Conservation (phyloP, 2,329 filamentous ascomycete species). For the Fusarium gaditjirri region DNA sequence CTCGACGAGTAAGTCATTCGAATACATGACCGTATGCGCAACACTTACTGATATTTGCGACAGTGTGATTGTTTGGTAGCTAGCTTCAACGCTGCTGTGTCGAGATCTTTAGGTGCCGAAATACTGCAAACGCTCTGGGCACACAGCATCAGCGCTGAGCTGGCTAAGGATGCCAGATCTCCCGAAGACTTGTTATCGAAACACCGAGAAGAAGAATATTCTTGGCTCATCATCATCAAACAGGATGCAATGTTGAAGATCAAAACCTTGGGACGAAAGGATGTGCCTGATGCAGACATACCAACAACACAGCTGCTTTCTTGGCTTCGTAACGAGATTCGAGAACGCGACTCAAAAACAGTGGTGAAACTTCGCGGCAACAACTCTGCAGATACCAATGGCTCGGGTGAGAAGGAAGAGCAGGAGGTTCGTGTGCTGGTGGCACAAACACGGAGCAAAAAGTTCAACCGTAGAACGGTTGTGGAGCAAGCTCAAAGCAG, state of each 20-base stretch:
- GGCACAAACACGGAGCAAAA: constrained; percentile 86
- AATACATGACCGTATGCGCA: background rate
- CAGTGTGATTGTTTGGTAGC: constrained; percentile 90
- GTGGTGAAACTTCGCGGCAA: constrained; percentile 55
- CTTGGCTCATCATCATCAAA: constrained; percentile 91
- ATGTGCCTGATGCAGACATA: constrained; percentile 80
- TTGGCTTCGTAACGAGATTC: constrained; percentile 84
- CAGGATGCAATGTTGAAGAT: constrained; percentile 81
- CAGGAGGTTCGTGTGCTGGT: constrained; percentile 88
- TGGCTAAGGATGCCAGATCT: constrained; percentile 81
- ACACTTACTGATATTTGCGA: background rate
- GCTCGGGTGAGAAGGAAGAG: constrained; percentile 53
- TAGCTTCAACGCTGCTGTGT: constrained; percentile 81
- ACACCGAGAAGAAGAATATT: constrained; percentile 81
- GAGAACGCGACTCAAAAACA: constrained; percentile 77
- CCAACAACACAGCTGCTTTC: constrained; percentile 76
- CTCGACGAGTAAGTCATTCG: constrained; percentile 66
- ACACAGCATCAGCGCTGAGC: constrained; percentile 86
- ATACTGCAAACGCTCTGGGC: constrained; percentile 83
- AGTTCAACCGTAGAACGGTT: constrained; percentile 87
- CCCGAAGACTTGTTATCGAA: constrained; percentile 82
- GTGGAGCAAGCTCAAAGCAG: constrained; percentile 78
- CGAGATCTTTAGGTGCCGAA: constrained; percentile 80
- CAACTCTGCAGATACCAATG: constrained; percentile 45
- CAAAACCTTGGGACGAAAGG: constrained; percentile 79